A percentile compares a stretch with the other conserved stretches of the same genome.
phyloP scores from a whole-genome alignment of 148 eudicot genomes.

The Rhododendron vialii region DNA sequence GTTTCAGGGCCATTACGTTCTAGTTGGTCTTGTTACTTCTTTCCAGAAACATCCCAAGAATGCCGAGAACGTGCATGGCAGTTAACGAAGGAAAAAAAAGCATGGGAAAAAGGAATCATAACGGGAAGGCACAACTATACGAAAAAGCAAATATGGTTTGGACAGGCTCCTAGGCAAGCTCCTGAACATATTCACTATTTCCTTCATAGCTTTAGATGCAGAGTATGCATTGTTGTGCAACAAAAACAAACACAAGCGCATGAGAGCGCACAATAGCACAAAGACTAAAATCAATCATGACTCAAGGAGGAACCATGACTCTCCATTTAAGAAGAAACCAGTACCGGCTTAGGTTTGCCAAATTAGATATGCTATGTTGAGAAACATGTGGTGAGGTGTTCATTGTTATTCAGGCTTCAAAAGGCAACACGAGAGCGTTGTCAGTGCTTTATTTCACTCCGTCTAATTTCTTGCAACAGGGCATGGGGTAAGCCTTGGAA shows the following conservation, averaged over 20 bases:
- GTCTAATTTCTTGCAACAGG: conserved; percentile 31
- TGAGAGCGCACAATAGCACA: neutral
- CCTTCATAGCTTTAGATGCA: neutral
- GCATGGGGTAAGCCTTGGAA: conserved; percentile 92
- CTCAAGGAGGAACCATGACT: too few species aligned
- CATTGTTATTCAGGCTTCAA: neutral
- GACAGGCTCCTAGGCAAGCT: conserved; percentile 60
- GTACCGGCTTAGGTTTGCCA: neutral
- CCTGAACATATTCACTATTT: neutral
- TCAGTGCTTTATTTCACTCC: neutral
- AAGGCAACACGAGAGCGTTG: neutral
- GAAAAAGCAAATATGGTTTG: conserved; percentile 65
- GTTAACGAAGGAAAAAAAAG: conserved; percentile 55
- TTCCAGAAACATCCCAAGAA: conserved; percentile 84
- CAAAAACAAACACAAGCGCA: neutral
- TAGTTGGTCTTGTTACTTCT: conserved; percentile 94
- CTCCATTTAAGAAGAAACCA: too few species aligned
- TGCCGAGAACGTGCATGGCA: conserved; percentile 66
- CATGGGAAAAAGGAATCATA: conserved; percentile 67
- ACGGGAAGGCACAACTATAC: conserved; percentile 59
- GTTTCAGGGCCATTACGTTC: conserved; percentile 59
- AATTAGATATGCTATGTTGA: neutral
- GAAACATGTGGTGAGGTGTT: neutral
- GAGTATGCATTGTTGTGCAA: neutral
- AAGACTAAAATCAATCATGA: too few species aligned